Evolutionary conservation across 2,329 filamentous ascomycete species (phyloP).

Genomic region (Zalaria sp.): DNA sequence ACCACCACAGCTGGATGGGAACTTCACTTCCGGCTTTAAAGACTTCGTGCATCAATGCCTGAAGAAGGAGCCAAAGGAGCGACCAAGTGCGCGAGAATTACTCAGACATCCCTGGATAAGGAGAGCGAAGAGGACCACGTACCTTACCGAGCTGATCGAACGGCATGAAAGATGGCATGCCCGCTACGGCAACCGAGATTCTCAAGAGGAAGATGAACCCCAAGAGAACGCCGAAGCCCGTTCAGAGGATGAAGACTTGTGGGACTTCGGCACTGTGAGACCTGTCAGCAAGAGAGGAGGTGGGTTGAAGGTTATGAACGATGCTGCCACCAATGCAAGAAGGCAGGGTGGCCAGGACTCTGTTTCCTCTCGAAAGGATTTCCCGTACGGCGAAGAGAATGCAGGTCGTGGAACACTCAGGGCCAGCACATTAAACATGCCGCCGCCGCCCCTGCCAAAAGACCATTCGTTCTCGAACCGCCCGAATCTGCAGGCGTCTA

Average conservation of each 20-base stretch:
- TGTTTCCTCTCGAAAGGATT: slow-evolving; percentile 10
- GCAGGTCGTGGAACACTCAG: slow-evolving; percentile 2
- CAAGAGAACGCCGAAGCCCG: slow-evolving; percentile 27
- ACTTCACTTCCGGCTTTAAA: slow-evolving; percentile 34
- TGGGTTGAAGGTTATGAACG: slow-evolving; percentile 61
- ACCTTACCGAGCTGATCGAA: slow-evolving; percentile 90
- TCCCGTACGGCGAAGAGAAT: slow-evolving; percentile 6
- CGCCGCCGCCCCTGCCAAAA: slow-evolving; percentile 19
- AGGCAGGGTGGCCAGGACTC: slow-evolving; percentile 28
- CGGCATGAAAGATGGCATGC: slow-evolving; percentile 77
- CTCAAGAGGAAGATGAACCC: slow-evolving; percentile 47
- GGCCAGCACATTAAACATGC: slow-evolving; percentile 10
- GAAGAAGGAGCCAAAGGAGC: slow-evolving; percentile 75
- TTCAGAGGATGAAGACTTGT: slow-evolving; percentile 70
- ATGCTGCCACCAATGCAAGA: slow-evolving; percentile 66
- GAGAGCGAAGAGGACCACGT: slow-evolving; percentile 88
- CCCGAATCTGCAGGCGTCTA: slow-evolving; percentile 13
- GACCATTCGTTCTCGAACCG: slow-evolving; percentile 30
- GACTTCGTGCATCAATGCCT: slow-evolving; percentile 52
- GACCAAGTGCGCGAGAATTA: slow-evolving; percentile 75
- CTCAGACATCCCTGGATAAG: slow-evolving; percentile 83
- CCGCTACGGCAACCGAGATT: slow-evolving; percentile 58
- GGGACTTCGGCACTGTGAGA: slow-evolving; percentile 95
- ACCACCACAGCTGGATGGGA: slow-evolving; percentile 53
- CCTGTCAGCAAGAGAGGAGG: slow-evolving; percentile 56